A percentile compares a stretch with the other conserved stretches of the same genome.
These are phyloP conservation scores for Hyaloperonospora brassicae DNA, from an alignment of 352 stramenopile genomes.

Conservation along the genomic window DNA sequence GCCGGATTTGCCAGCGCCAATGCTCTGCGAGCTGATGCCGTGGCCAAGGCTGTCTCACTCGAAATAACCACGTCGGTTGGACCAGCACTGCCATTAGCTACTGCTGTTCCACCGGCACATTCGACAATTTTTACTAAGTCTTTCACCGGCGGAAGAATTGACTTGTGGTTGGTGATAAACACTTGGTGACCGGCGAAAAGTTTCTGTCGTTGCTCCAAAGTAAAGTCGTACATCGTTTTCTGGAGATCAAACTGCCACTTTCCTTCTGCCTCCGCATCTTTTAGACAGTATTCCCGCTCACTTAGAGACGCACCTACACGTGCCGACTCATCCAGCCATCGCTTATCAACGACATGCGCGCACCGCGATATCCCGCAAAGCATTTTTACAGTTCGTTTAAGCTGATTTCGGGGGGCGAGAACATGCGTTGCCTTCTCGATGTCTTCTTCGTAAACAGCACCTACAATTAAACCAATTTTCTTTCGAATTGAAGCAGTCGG, in stretches of 20 bases:
- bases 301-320: conserved; percentile 27
- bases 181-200: conserved; percentile 33
- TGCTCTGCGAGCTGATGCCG: conserved; percentile 32
- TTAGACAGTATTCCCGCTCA: conserved; percentile 35
- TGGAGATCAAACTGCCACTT: conserved; percentile 45
- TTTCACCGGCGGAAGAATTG: conserved; percentile 34
- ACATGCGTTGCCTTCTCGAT: conserved; percentile 43
- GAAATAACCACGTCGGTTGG: conserved; percentile 38
- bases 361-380: conserved; percentile 51
- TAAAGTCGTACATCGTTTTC: conserved; percentile 45
- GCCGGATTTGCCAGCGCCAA: conserved; percentile 21
- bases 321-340: conserved; percentile 50
- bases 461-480: conserved; percentile 36
- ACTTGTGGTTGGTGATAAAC: conserved; percentile 51
- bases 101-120: conserved; percentile 34
- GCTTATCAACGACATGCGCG: conserved; percentile 42
- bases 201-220: conserved; percentile 20
- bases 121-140: conserved; percentile 51
- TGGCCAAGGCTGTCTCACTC: conserved; percentile 26
- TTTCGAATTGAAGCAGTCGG: conserved; percentile 31
- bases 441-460: conserved; percentile 37
- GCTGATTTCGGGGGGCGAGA: conserved; percentile 31
- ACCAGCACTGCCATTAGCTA: conserved; percentile 21
- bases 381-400: conserved; percentile 57
- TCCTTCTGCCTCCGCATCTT: conserved; percentile 32